Evolutionary conservation across 257 asterid genomes (phyloP).

Genomic region (Solanum clarkiae): DNA sequence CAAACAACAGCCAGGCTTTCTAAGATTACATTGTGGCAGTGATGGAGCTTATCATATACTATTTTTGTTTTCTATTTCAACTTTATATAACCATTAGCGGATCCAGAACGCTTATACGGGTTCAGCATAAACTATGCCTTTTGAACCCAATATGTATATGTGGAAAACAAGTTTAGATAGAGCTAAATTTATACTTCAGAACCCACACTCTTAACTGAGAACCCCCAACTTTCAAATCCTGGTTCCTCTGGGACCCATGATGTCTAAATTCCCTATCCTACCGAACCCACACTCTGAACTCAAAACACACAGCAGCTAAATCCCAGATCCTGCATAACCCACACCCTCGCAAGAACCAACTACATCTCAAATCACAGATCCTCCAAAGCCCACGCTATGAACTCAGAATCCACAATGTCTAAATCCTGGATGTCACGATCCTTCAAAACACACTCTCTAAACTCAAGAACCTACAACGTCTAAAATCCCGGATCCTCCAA

Average conservation of each 20-base stretch:
- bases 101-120: background rate
- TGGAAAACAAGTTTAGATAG: background rate
- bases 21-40: background rate
- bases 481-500: background rate
- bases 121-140: background rate
- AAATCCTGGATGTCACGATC: background rate
- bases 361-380: background rate
- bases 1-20: background rate
- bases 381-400: background rate
- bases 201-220: background rate
- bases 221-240: background rate
- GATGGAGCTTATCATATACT: background rate
- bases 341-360: background rate
- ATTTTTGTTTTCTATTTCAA: background rate
- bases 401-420: background rate
- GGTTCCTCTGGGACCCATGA: background rate
- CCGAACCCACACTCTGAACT: background rate
- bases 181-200: background rate
- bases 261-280: no score
- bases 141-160: background rate
- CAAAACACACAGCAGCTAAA: background rate
- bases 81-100: background rate
- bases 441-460: background rate
- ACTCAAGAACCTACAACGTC: background rate
- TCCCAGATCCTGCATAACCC: background rate